phyloP scores from a whole-genome alignment of 371 early-diverging fungal genomes.

The Zychaea mexicana region DNA sequence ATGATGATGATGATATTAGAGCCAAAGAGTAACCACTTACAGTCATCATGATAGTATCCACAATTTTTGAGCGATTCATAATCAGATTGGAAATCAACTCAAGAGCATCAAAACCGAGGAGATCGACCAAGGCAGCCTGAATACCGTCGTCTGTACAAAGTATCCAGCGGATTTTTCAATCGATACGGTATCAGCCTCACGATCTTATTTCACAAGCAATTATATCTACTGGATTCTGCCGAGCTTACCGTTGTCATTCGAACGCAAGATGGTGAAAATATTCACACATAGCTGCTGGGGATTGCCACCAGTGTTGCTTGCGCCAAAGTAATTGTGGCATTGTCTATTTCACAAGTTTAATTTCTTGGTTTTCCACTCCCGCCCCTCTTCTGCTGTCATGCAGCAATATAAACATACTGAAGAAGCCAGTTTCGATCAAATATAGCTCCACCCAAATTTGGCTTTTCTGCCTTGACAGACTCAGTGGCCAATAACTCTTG shows the following conservation, averaged over 20 bases:
- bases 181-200: too few relatives aligned
- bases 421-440: constrained; percentile 57
- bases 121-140: constrained; percentile 68
- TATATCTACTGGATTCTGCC: too few relatives aligned
- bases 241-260: constrained; percentile 42
- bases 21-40: constrained; percentile 15
- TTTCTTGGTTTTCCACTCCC: not conserved
- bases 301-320: constrained; percentile 19
- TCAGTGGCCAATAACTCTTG: too few relatives aligned
- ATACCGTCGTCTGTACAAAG: constrained; percentile 68
- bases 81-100: constrained; percentile 65
- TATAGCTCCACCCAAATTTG: not conserved
- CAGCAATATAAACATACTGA: constrained; percentile 22
- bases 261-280: constrained; percentile 57
- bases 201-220: too few relatives aligned
- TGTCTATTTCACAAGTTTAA: constrained; percentile 23
- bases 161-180: too few relatives aligned
- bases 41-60: constrained; percentile 54
- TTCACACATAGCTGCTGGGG: constrained; percentile 53
- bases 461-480: not conserved
- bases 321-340: constrained; percentile 24
- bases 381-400: not conserved
- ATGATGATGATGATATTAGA: not conserved
- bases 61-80: constrained; percentile 47
- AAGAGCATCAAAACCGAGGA: constrained; percentile 77